Percentiles rank a stretch among this genome's conserved stretches.
These are phyloP conservation scores for Flammula alnicola DNA, from an alignment of 1,284 basidiomycete species.

Conservation along the genomic window DNA sequence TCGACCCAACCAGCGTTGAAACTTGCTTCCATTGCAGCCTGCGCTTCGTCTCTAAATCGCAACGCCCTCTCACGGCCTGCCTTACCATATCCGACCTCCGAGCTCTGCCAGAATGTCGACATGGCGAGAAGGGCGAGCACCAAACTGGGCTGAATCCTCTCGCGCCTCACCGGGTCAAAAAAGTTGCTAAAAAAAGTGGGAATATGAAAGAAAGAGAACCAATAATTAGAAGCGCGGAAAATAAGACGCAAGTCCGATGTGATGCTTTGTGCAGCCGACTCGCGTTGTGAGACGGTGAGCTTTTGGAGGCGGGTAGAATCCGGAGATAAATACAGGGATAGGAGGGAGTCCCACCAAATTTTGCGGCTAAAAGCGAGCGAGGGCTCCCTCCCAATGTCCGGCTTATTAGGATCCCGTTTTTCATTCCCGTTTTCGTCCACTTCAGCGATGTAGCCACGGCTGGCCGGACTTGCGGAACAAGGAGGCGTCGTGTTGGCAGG, in stretches of 20 bases:
- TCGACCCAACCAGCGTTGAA: slow-evolving; percentile 72
- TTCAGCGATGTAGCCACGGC: slow-evolving; percentile 34
- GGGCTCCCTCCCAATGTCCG: slow-evolving; percentile 51
- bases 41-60: slow-evolving; percentile 65
- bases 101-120: slow-evolving; percentile 71
- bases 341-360: slow-evolving; percentile 78
- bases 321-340: slow-evolving; percentile 56
- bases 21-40: slow-evolving; percentile 72
- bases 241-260: slow-evolving; percentile 65
- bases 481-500: slow-evolving; percentile 22
- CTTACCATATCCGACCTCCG: slow-evolving; percentile 54
- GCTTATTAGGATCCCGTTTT: slow-evolving; percentile 28
- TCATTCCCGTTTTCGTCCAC: slow-evolving; percentile 42
- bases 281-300: slow-evolving; percentile 48
- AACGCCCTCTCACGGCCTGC: slow-evolving; percentile 59
- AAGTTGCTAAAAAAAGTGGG: slow-evolving; percentile 67
- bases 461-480: slow-evolving; percentile 18
- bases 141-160: slow-evolving; percentile 68
- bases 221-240: slow-evolving; percentile 67
- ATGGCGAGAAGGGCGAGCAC: slow-evolving; percentile 68
- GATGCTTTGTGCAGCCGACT: slow-evolving; percentile 48
- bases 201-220: slow-evolving; percentile 74
- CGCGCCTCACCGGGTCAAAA: slow-evolving; percentile 55
- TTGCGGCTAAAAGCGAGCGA: slow-evolving; percentile 68
- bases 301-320: slow-evolving; percentile 34